Conservation (phyloP, 1,284 basidiomycete species). For the Ustilago bromivora region DNA sequence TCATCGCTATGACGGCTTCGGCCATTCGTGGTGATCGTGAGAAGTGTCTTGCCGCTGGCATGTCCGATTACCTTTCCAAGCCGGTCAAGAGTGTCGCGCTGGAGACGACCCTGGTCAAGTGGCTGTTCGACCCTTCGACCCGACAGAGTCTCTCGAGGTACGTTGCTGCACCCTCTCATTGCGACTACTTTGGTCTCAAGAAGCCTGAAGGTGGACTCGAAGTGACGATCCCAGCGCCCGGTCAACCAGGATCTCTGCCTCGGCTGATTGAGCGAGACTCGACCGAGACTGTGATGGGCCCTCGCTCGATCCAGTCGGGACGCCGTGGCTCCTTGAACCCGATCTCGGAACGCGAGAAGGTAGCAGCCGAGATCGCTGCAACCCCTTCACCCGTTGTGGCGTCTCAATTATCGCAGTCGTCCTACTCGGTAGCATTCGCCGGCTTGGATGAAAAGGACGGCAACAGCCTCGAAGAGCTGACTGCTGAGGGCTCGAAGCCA, state of each 20-base stretch:
- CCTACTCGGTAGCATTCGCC: conserved; percentile 9
- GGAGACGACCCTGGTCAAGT: conserved; percentile 59
- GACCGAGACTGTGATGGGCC: conserved; percentile 50
- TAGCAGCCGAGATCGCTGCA: conserved; percentile 35
- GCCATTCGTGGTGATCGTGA: conserved; percentile 66
- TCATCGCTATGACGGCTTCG: conserved; percentile 65
- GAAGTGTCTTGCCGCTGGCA: conserved; percentile 61
- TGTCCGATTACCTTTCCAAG: conserved; percentile 66
- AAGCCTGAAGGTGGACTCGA: conserved; percentile 33
- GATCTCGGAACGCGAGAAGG: conserved; percentile 39
- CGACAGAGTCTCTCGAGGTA: conserved; percentile 57
- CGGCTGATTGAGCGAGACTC: conserved; percentile 50
- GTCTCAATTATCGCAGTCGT: neutral
- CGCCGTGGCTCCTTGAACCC: conserved; percentile 51
- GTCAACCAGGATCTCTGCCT: conserved; percentile 31
- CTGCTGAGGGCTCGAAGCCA: conserved; percentile 8
- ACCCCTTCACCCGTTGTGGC: conserved; percentile 13
- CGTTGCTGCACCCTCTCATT: conserved; percentile 38
- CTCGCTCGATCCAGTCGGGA: conserved; percentile 45
- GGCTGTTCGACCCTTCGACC: conserved; percentile 61
- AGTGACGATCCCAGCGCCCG: conserved; percentile 23
- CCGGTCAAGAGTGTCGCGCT: conserved; percentile 64
- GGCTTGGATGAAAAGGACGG: neutral
- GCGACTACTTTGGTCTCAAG: conserved; percentile 47
- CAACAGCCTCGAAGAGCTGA: conserved; percentile 8